A percentile compares a stretch with the other conserved stretches of the same genome.
These are phyloP conservation scores for Thalassiosira ordinaria DNA, from an alignment of 352 stramenopile species.

Conservation along the genomic window DNA sequence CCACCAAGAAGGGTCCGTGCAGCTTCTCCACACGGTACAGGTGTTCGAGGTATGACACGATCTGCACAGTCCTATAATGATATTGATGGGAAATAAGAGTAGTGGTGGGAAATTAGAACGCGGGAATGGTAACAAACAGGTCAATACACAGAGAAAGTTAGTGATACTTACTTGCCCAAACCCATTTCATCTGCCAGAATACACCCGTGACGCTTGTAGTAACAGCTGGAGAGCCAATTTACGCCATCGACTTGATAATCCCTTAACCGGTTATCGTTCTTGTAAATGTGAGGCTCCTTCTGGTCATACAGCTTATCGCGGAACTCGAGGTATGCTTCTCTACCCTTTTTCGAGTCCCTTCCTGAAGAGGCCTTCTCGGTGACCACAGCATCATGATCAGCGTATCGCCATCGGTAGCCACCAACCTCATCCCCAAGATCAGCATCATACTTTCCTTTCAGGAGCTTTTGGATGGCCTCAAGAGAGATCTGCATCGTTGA, in stretches of 20 bases:
- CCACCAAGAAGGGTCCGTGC: constrained; percentile 93
- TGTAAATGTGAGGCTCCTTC: constrained; percentile 84
- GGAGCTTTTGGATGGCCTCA: constrained; percentile 69
- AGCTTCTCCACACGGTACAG: constrained; percentile 93
- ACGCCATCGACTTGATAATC: constrained; percentile 99
- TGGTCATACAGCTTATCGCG: constrained; percentile 85
- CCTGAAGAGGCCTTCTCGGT: constrained; percentile 65
- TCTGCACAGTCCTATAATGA: constrained; percentile 89
- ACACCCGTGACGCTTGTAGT: constrained; percentile 94
- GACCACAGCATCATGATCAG: constrained; percentile 72
- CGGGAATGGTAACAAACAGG: not conserved
- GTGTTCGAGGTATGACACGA: constrained; percentile 94
- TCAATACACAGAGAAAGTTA: constrained; percentile 23
- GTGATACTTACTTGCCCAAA: not conserved
- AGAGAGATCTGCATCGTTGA: constrained; percentile 81
- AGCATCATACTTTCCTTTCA: constrained; percentile 81
- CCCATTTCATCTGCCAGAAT: constrained; percentile 99
- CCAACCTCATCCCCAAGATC: constrained; percentile 85
- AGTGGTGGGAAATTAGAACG: not conserved
- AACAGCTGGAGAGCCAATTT: constrained; percentile 99
- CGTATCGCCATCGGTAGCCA: constrained; percentile 84
- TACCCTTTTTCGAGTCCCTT: constrained; percentile 79
- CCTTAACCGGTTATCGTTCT: constrained; percentile 91
- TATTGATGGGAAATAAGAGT: not conserved
- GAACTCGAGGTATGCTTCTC: constrained; percentile 83